These are phyloP conservation scores for Rhizomucor miehei DNA, from an alignment of 371 early-diverging fungal species.

Conservation along the genomic window DNA sequence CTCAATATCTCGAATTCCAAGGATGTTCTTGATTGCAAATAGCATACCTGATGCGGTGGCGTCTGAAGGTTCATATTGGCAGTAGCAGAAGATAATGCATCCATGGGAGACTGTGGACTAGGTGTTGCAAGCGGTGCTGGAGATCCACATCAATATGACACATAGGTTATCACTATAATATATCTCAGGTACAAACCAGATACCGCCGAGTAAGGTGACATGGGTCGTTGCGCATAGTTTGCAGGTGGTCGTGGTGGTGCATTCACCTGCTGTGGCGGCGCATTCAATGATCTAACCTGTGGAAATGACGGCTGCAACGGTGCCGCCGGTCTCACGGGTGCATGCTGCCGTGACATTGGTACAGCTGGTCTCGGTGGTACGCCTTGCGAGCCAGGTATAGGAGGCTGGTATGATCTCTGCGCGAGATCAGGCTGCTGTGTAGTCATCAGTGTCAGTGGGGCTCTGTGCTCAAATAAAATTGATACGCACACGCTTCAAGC, in stretches of 20 bases:
- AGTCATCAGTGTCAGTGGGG: no score
- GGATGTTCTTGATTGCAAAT: not conserved
- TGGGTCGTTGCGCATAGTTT: not conserved
- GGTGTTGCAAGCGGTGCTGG: not conserved
- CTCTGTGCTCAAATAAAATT: no score
- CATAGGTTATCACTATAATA: not conserved
- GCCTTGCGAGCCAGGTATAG: no score
- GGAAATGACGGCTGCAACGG: not conserved
- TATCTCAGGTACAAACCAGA: not conserved
- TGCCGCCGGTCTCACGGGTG: not conserved
- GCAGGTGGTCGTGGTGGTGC: not conserved
- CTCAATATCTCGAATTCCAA: not conserved
- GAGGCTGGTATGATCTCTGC: no score
- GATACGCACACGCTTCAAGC: no score
- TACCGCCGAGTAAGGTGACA: not conserved
- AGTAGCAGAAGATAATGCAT: constrained; percentile 9
- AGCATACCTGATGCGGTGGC: not conserved
- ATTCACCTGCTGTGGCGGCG: not conserved
- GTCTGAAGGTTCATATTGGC: constrained; percentile 12
- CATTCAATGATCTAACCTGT: not conserved
- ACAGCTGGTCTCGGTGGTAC: no score
- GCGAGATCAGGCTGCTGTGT: no score
- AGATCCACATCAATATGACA: not conserved
- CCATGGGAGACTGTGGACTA: constrained; percentile 1
- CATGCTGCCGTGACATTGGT: not conserved